phyloP scores from a whole-genome alignment of 257 asterid species.

The Plantago ovata region DNA sequence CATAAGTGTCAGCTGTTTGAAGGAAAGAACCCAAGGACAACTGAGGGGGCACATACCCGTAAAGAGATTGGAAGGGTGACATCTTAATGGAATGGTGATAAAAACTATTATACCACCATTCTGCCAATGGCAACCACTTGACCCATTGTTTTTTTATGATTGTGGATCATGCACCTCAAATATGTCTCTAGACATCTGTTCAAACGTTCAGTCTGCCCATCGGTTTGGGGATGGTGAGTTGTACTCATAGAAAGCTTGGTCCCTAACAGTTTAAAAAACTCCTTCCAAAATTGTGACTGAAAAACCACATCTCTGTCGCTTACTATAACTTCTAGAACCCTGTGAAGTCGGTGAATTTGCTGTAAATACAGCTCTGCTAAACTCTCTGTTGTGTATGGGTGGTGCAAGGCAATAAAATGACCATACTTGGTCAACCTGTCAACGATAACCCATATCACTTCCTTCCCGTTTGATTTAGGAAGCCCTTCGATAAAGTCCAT shows the following conservation, averaged over 20 bases:
- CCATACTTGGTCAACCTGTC: background rate
- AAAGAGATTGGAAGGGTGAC: background rate
- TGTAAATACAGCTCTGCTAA: background rate
- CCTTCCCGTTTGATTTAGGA: background rate
- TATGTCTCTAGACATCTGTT: conserved; percentile 1
- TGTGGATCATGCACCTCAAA: background rate
- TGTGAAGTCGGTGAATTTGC: background rate
- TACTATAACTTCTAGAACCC: background rate
- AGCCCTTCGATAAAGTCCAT: conserved; percentile 12
- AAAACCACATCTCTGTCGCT: background rate
- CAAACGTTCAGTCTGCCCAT: conserved; percentile 7
- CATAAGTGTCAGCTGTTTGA: background rate
- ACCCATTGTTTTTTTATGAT: background rate
- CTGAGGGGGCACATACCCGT: background rate
- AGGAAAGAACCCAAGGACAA: background rate
- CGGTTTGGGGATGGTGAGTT: conserved; percentile 4
- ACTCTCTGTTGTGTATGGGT: background rate
- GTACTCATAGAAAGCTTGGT: background rate
- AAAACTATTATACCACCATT: conserved; percentile 10
- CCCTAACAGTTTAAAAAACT: background rate
- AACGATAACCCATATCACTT: conserved; percentile 17
- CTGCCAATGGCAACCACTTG: background rate
- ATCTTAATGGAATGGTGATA: background rate
- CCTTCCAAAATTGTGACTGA: background rate
- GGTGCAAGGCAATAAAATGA: background rate